phyloP scores from a whole-genome alignment of 768 basidiomycete genomes.

The Pulveroboletus sp. region DNA sequence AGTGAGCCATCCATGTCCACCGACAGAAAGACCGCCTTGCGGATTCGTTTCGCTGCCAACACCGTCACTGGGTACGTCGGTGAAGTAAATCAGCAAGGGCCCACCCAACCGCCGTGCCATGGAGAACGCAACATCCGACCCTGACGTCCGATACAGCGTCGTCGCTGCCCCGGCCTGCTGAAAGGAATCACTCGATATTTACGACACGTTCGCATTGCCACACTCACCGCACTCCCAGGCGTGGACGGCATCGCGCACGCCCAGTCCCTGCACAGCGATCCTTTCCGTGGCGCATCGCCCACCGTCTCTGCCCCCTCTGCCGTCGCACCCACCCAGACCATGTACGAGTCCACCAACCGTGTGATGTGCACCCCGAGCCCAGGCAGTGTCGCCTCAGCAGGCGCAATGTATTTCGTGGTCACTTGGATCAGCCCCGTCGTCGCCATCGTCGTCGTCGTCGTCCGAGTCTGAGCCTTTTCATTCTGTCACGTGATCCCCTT shows the following conservation, averaged over 20 bases:
- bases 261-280: slow-evolving; percentile 70
- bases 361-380: slow-evolving; percentile 65
- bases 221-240: slow-evolving; percentile 21
- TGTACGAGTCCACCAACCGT: slow-evolving; percentile 64
- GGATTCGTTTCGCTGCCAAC: slow-evolving; percentile 53
- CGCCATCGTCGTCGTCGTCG: slow-evolving; percentile 3
- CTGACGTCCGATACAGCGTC: slow-evolving; percentile 56
- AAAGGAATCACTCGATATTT: not conserved
- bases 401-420: slow-evolving; percentile 44
- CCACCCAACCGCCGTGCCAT: slow-evolving; percentile 82
- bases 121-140: slow-evolving; percentile 57
- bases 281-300: slow-evolving; percentile 46
- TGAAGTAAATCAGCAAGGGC: slow-evolving; percentile 18
- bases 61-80: not conserved
- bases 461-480: too few species aligned
- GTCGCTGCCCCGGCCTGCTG: slow-evolving; percentile 41
- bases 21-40: slow-evolving; percentile 68
- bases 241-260: slow-evolving; percentile 72
- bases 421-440: slow-evolving; percentile 34
- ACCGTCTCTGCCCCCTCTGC: slow-evolving; percentile 42
- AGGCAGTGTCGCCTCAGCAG: slow-evolving; percentile 48
- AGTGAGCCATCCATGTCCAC: slow-evolving; percentile 54
- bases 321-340: slow-evolving; percentile 77
- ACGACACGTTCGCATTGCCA: not conserved
- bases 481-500: slow-evolving; percentile 17